Evolutionary conservation across 108 stramenopile genomes (phyloP).

Genomic region (Nannochloropsis salina): DNA sequence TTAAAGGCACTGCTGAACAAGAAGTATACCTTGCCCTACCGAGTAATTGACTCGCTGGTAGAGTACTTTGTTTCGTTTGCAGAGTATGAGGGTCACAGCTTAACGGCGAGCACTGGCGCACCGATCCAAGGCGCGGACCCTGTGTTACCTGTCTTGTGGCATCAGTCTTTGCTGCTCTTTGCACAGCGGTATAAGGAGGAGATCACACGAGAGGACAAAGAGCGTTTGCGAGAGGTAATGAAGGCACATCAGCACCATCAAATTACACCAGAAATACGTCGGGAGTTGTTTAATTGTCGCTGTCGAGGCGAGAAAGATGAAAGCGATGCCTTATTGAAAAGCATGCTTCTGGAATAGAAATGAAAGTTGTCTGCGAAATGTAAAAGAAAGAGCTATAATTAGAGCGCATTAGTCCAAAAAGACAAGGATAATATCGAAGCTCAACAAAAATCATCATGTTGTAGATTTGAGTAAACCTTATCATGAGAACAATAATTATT

Average conservation of each 20-base stretch:
- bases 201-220: slow-evolving; percentile 69
- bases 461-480: no score
- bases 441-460: no score
- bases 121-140: not conserved
- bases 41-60: slow-evolving; percentile 75
- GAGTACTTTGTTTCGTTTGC: slow-evolving; percentile 77
- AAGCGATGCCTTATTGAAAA: not conserved
- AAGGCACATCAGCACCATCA: slow-evolving; percentile 82
- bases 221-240: slow-evolving; percentile 65
- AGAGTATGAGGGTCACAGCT: slow-evolving; percentile 28
- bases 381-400: no score
- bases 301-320: slow-evolving; percentile 34
- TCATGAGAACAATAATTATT: no score
- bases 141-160: slow-evolving; percentile 87
- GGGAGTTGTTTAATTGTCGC: slow-evolving; percentile 71
- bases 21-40: slow-evolving; percentile 91
- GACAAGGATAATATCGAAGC: no score
- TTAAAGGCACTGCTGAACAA: slow-evolving; percentile 86
- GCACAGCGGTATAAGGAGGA: slow-evolving; percentile 88
- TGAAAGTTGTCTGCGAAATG: not conserved
- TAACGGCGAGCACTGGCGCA: not conserved
- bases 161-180: slow-evolving; percentile 86
- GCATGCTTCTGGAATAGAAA: not conserved
- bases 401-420: no score
- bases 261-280: slow-evolving; percentile 89